Percentiles rank a stretch among this genome's conserved stretches.
Conservation (phyloP, 2,329 filamentous ascomycete species). For the Paecilomyces dactylethromorphus region DNA sequence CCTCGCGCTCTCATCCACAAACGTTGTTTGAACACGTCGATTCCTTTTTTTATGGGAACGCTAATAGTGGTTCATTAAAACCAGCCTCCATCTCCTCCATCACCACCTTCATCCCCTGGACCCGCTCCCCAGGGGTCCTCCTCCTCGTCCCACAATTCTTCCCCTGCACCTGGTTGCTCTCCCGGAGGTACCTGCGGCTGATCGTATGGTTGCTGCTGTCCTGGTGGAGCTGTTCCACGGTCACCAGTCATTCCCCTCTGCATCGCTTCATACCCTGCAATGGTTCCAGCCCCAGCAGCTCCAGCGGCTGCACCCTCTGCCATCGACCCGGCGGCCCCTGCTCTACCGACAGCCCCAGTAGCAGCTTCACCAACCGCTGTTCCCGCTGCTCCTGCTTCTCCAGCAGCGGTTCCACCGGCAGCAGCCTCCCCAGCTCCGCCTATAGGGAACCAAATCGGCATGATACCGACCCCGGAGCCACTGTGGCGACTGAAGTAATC, state of each 20-base stretch:
- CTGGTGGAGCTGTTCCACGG: conserved; percentile 10
- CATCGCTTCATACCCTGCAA: conserved; percentile 60
- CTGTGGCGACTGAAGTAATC: conserved; percentile 62
- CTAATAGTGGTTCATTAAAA: conserved; percentile 9
- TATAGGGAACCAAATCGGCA: conserved; percentile 47
- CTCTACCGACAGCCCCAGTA: conserved; percentile 34
- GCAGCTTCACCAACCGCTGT: conserved; percentile 29
- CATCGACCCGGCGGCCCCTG: conserved; percentile 23
- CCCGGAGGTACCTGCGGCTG: conserved; percentile 8
- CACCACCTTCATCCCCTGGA: conserved; percentile 1
- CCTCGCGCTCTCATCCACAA: neutral
- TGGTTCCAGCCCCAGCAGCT: conserved; percentile 49
- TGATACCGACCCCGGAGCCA: conserved; percentile 39
- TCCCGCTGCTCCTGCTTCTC: conserved; percentile 16
- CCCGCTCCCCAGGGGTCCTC: conserved; percentile 15
- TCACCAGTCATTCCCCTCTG: conserved; percentile 41
- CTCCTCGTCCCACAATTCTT: conserved; percentile 21
- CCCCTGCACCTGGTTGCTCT: conserved; percentile 15
- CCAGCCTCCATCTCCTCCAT: conserved; percentile 19
- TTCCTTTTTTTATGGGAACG: neutral
- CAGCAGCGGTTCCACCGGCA: conserved; percentile 28
- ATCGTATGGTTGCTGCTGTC: conserved; percentile 8
- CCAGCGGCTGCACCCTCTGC: conserved; percentile 33
- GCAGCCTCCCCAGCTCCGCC: conserved; percentile 34
- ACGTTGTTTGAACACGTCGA: neutral